Conservation (phyloP, 106 monocot species). For the Dioscorea zingiberensis region DNA sequence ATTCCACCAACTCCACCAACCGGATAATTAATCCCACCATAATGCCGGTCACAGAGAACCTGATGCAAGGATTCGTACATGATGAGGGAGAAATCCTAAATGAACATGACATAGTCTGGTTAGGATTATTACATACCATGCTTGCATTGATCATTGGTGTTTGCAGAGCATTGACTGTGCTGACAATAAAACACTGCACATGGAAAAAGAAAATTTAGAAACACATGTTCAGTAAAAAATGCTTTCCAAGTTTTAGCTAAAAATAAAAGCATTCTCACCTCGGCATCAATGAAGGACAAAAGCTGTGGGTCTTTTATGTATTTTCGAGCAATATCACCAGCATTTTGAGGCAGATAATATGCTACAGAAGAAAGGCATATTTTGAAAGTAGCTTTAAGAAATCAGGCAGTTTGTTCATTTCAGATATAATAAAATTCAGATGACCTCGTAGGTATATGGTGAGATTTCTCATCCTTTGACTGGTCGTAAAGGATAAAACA, state of each 20-base stretch:
- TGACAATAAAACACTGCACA: conserved; percentile 95
- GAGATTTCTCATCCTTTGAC: neutral
- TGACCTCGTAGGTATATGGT: too few relatives aligned
- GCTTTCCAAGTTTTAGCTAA: neutral
- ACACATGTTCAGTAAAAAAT: too few relatives aligned
- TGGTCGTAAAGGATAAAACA: neutral
- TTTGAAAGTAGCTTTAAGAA: neutral
- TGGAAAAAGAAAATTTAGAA: conserved; percentile 8
- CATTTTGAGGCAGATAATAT: conserved; percentile 95
- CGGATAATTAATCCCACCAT: conserved; percentile 96
- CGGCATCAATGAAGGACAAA: conserved; percentile 95
- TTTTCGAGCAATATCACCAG: conserved; percentile 85
- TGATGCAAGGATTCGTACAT: conserved; percentile 10
- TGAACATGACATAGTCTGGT: too few relatives aligned
- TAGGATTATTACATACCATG: conserved; percentile 53
- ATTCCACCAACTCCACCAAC: conserved; percentile 97
- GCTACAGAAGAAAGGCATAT: conserved; percentile 47
- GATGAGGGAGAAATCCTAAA: too few relatives aligned
- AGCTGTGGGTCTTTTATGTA: conserved; percentile 78
- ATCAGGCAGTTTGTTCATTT: too few relatives aligned
- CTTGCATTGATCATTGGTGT: conserved; percentile 99
- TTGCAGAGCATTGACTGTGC: conserved; percentile 91
- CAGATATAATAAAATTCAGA: too few relatives aligned
- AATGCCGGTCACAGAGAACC: conserved; percentile 98
- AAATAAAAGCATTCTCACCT: conserved; percentile 47